phyloP scores from a whole-genome alignment of 768 basidiomycete species.

The Amanita rubescens region DNA sequence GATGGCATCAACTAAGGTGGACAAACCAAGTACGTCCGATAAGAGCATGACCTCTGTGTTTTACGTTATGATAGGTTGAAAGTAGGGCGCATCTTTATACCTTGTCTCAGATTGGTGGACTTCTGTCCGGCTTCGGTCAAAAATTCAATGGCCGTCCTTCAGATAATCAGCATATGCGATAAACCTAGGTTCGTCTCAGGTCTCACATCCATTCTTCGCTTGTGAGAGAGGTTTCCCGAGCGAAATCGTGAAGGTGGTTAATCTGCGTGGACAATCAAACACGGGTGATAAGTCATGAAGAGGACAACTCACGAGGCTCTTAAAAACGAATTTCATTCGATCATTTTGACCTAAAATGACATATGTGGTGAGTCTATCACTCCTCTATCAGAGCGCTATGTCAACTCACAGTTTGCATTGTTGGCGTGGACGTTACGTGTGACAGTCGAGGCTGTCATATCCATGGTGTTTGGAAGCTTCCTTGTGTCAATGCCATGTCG shows the following conservation, averaged over 20 bases:
- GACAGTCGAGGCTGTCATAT: constrained; percentile 35
- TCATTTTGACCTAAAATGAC: constrained; percentile 29
- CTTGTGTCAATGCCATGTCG: constrained; percentile 25
- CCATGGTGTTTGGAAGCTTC: constrained; percentile 31
- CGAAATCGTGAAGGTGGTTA: constrained; percentile 67
- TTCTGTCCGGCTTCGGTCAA: constrained; percentile 69
- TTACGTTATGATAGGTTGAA: not conserved
- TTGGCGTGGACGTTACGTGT: constrained; percentile 32
- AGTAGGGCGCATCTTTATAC: constrained; percentile 14
- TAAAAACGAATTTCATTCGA: constrained; percentile 36
- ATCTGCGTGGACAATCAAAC: constrained; percentile 27
- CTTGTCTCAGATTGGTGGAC: constrained; percentile 60
- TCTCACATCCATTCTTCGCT: constrained; percentile 79
- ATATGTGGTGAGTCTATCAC: not conserved
- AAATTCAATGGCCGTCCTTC: constrained; percentile 60
- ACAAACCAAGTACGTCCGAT: constrained; percentile 77
- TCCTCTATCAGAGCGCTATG: not conserved
- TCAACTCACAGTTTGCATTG: constrained; percentile 32
- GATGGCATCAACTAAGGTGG: constrained; percentile 65
- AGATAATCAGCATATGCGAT: not conserved
- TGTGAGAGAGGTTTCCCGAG: constrained; percentile 67
- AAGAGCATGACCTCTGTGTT: constrained; percentile 71
- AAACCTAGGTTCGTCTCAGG: not conserved
- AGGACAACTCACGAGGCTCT: constrained; percentile 26
- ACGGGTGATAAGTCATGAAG: not conserved